Base-by-base conservation (phyloP, 2,329 filamentous ascomycete genomes). In the Fusarium praegraminearum region DNA sequence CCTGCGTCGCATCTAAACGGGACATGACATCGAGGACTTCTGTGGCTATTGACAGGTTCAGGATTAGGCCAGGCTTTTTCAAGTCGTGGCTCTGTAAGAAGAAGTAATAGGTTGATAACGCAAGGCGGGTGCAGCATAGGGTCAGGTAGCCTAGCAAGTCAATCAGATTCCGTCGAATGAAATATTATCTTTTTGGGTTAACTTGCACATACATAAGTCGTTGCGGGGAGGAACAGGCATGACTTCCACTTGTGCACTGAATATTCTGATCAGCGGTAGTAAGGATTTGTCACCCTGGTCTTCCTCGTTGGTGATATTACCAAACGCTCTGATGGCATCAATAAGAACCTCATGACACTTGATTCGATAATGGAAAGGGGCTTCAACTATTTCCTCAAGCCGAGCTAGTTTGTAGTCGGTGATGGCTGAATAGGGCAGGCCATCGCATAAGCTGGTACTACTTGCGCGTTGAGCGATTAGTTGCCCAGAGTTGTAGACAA, bases 1-100 rank as follows among this genome's bases (percentile, higher is more conserved):
- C 52, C 22, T 56, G 43, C 53, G 28, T 51, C 4, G 53, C 53
- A 51, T 56, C 53, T 38, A 56, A 28, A 13, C 53, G 53, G 26
- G 53, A 51, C 43, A 56, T 43, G n/a, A 30, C 30, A 51, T 56
- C 53, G 16, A 51, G 32, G 11, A 56, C 44, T 22, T 51, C 41
- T 10, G 53, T 36, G 15, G 53, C 43, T 30, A 15, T 38, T 26
- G 43, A 30, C 15, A 51, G 26, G 8, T 12, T 22, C 15, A 18
- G 36, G 2, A 56, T 50, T 13, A 51, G 13, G 7, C 53, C 43
- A 15, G 43, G 32, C 7, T 38, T 56, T 22, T 56, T 56, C 2
- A 22, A 30, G n/a, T 51, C 24, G 12, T 56, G 43, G 15, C 43
- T 38, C 8, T n/a, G 53, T 50, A 56, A 12, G 30, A 56, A 56